These are phyloP conservation scores for Fusarium sp. DNA, from an alignment of 2,329 filamentous ascomycete species.

Conservation along the genomic window DNA sequence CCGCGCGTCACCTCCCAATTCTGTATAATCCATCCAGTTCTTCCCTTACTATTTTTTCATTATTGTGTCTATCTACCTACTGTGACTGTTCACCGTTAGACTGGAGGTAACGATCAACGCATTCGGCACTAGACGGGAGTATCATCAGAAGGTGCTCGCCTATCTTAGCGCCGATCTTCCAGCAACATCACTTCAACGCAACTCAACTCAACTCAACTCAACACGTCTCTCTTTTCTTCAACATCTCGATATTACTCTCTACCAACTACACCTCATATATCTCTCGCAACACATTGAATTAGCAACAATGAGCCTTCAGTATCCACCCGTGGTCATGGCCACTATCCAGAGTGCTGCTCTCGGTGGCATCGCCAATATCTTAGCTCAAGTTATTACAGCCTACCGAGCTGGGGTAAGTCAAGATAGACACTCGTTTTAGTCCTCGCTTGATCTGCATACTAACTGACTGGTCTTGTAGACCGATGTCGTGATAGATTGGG, in stretches of 20 bases:
- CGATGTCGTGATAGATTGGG: conserved; percentile 71
- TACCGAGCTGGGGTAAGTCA: conserved; percentile 67
- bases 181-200: not conserved
- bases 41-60: not conserved
- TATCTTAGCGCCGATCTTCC: conserved; percentile 30
- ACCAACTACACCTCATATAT: not conserved
- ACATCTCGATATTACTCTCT: not conserved
- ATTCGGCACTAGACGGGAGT: not conserved
- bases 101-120: not conserved
- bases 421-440: not conserved
- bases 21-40: not conserved
- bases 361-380: conserved; percentile 74
- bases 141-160: conserved; percentile 17
- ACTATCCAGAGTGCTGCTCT: conserved; percentile 75
- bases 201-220: conserved; percentile 15
- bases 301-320: conserved; percentile 45
- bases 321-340: conserved; percentile 65
- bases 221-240: conserved; percentile 16
- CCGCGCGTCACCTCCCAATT: not conserved
- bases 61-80: not conserved
- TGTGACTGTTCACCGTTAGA: not conserved
- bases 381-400: conserved; percentile 77
- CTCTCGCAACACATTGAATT: not conserved
- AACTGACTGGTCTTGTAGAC: conserved; percentile 54
- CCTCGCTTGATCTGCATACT: not conserved